Evolutionary conservation across 768 basidiomycete species (phyloP).

Genomic region (Zangia roseola): DNA sequence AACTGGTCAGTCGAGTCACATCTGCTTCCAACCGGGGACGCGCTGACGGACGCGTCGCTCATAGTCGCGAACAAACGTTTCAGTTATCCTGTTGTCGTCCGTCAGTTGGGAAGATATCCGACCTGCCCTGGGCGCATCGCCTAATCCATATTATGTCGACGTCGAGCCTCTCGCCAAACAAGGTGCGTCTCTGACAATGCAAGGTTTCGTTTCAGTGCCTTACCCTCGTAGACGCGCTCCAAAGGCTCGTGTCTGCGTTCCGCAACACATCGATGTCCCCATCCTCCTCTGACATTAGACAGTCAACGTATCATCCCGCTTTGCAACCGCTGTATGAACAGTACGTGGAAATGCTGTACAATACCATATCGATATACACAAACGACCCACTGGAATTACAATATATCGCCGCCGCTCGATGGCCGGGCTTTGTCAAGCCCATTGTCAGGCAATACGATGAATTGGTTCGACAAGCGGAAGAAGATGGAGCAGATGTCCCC

Average conservation of each 20-base stretch:
- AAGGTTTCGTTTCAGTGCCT: neutral
- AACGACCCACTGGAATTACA: conserved; percentile 67
- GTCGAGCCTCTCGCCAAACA: conserved; percentile 64
- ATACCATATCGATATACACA: conserved; percentile 63
- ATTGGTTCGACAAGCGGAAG: conserved; percentile 19
- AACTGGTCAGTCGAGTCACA: conserved; percentile 53
- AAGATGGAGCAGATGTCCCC: too few species aligned
- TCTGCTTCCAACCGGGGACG: too few species aligned
- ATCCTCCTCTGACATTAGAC: conserved; percentile 4
- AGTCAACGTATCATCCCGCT: conserved; percentile 49
- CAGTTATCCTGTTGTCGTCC: conserved; percentile 62
- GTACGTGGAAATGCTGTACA: conserved; percentile 56
- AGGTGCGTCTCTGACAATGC: conserved; percentile 37
- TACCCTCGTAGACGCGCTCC: conserved; percentile 35
- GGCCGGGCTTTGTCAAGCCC: conserved; percentile 81
- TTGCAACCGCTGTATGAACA: conserved; percentile 60
- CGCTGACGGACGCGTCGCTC: conserved; percentile 28
- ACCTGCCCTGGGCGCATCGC: conserved; percentile 67
- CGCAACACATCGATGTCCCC: conserved; percentile 8
- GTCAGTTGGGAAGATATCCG: conserved; percentile 70
- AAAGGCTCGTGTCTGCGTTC: conserved; percentile 57
- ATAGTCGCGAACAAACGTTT: conserved; percentile 62
- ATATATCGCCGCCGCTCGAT: conserved; percentile 75
- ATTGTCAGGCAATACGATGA: conserved; percentile 38
- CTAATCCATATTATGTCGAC: conserved; percentile 70